Conservation (phyloP, 345 rosid genomes). For the Acer negundo region DNA sequence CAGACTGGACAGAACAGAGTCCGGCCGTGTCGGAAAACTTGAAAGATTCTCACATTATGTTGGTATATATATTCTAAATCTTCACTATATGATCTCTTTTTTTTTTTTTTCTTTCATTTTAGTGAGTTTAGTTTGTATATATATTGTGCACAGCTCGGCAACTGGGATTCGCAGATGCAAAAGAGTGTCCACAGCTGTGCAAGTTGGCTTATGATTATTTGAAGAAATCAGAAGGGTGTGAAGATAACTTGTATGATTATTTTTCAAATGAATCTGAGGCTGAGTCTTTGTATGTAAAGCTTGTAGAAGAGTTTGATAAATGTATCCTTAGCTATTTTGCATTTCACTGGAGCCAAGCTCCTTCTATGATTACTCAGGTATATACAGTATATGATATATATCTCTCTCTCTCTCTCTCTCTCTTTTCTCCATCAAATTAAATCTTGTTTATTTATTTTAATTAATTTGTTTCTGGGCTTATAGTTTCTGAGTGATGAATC, state of each 20-base stretch:
- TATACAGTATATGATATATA: not conserved
- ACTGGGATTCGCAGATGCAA: slow-evolving; percentile 69
- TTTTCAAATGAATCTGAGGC: slow-evolving; percentile 53
- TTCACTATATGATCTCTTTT: no score
- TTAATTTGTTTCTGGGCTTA: not conserved
- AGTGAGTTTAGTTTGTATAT: not conserved
- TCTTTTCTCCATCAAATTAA: no score
- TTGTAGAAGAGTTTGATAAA: slow-evolving; percentile 75
- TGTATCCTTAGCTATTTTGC: slow-evolving; percentile 83
- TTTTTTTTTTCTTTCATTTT: not conserved
- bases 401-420: not conserved
- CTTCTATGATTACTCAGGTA: slow-evolving; percentile 64
- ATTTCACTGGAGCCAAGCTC: slow-evolving; percentile 83
- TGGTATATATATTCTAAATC: slow-evolving; percentile 38
- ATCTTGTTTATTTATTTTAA: no score
- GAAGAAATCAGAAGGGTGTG: slow-evolving; percentile 55
- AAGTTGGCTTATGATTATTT: slow-evolving; percentile 65
- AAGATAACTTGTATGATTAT: slow-evolving; percentile 53
- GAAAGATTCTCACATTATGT: slow-evolving; percentile 83
- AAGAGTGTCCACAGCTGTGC: slow-evolving; percentile 67
- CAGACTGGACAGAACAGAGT: slow-evolving; percentile 41
- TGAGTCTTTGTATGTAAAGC: slow-evolving; percentile 57
- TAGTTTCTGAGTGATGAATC: slow-evolving; percentile 64
- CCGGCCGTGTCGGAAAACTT: slow-evolving; percentile 58
- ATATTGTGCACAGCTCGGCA: slow-evolving; percentile 61